Evolutionary conservation across 257 asterid genomes (phyloP).

Genomic region (Capsicum chinense): DNA sequence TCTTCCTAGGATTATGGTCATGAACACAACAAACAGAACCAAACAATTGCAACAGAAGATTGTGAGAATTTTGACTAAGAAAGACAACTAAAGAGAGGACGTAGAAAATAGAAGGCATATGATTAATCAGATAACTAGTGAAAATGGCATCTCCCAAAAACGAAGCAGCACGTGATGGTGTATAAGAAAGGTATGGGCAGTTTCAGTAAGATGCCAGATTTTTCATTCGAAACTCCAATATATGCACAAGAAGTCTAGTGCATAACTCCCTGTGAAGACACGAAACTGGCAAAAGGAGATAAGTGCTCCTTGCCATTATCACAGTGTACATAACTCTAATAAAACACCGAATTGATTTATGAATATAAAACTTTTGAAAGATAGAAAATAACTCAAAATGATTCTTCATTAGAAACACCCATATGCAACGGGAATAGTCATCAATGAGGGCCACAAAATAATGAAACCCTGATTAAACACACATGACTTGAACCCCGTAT

Average conservation of each 20-base stretch:
- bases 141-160: slow-evolving; percentile 15
- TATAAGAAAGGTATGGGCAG: too few relatives aligned
- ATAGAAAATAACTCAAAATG: too few relatives aligned
- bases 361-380: too few relatives aligned
- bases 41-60: neutral
- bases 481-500: too few relatives aligned
- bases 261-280: neutral
- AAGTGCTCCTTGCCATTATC: neutral
- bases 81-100: neutral
- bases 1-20: neutral
- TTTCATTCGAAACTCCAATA: neutral
- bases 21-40: neutral
- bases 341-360: too few relatives aligned
- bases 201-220: too few relatives aligned
- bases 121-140: neutral
- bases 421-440: too few relatives aligned
- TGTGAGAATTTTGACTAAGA: neutral
- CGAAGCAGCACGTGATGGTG: neutral
- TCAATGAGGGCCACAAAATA: too few relatives aligned
- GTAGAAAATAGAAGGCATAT: neutral
- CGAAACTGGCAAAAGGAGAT: neutral
- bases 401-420: too few relatives aligned
- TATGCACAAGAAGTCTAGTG: neutral
- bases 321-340: neutral
- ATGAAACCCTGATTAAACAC: too few relatives aligned